Evolutionary conservation across 2,329 filamentous ascomycete species (phyloP).

Genomic region (Arthrobotrys iridis): DNA sequence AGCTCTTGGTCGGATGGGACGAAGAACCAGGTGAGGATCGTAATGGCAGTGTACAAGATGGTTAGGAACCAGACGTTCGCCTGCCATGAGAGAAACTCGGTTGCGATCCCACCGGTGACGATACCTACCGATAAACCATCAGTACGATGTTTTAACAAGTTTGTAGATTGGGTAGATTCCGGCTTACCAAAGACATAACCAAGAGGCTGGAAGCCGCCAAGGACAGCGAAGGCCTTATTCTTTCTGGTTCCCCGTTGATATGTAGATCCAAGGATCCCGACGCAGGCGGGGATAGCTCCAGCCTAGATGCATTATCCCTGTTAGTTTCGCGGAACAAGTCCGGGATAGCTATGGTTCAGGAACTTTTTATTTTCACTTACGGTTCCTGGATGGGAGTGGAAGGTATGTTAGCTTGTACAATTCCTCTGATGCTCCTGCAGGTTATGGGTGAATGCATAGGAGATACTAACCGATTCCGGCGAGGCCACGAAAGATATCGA

Average conservation of each 20-base stretch:
- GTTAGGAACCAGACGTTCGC: slow-evolving; percentile 51
- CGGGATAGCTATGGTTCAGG: background rate
- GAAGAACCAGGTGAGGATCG: slow-evolving; percentile 41
- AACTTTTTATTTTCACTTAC: background rate
- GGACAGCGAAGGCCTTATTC: slow-evolving; percentile 50
- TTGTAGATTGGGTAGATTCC: background rate
- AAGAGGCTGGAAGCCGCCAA: slow-evolving; percentile 49
- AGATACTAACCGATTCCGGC: slow-evolving; percentile 63
- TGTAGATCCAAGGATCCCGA: slow-evolving; percentile 46
- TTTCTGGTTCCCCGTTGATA: slow-evolving; percentile 47
- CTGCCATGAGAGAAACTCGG: slow-evolving; percentile 49
- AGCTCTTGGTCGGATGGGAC: slow-evolving; percentile 47
- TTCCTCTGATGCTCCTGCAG: background rate
- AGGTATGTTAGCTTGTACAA: background rate
- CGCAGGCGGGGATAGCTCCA: slow-evolving; percentile 45
- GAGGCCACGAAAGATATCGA: slow-evolving; percentile 64
- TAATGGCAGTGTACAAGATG: slow-evolving; percentile 37
- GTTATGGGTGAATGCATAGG: background rate
- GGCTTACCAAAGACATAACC: slow-evolving; percentile 45
- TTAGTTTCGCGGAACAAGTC: slow-evolving; percentile 15
- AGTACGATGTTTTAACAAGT: background rate
- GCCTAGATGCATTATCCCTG: slow-evolving; percentile 12
- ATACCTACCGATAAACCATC: slow-evolving; percentile 13
- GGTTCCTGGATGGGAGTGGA: background rate
- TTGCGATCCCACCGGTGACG: slow-evolving; percentile 40